Evolutionary conservation across 2,329 filamentous ascomycete species (phyloP), one percentile per base, ranked within the genome.

Genomic region (Trichoderma citrinoviride): DNA sequence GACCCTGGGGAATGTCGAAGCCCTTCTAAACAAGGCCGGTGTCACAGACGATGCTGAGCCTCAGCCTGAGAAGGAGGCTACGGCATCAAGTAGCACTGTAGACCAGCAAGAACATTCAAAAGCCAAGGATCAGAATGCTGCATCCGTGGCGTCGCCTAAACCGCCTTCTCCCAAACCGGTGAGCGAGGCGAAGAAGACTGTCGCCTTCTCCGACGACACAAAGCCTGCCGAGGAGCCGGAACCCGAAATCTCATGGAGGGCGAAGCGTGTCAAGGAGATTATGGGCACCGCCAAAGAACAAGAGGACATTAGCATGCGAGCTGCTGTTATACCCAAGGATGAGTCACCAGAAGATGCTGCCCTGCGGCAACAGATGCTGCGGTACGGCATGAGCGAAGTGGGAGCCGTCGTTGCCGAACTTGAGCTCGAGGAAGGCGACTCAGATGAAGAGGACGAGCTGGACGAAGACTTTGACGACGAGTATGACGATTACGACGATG

Each of bases 331-430:
- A 15, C 90, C 92, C 1, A 83, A 88, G 1, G 84, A 90, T 58
- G 95, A 99, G 71, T 86, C 89, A 0, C 81, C 85, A 14, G 93
- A 96, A 69, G 94, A 97, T 68, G 90, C 92, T 4, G 84, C 84
- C 37, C 77, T 97, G 25, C 88, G 95, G 6, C 86, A 89, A 65
- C 89, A 97, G 72, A 98, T 99, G 93, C 82, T 98, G 7, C 85
- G 91, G 68, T 99, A 98, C 73, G 89, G 91, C 67, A 83, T 97
- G 77, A 89, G 90, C 50, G 94, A 98, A 75, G 89, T 99, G 65
- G 92, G 93, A 4, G 87, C 92, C 43, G 91, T 99, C 3, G 95
- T 99, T 17, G 95, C 95, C 17, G 93, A 98, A 77, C 84, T 99
- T 52, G 87, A 96, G 65, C 77, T 98, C 2, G 92, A 96, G 67